Evolutionary conservation across 2,329 filamentous ascomycete genomes (phyloP).

Genomic region (Fusarium equiseti): DNA sequence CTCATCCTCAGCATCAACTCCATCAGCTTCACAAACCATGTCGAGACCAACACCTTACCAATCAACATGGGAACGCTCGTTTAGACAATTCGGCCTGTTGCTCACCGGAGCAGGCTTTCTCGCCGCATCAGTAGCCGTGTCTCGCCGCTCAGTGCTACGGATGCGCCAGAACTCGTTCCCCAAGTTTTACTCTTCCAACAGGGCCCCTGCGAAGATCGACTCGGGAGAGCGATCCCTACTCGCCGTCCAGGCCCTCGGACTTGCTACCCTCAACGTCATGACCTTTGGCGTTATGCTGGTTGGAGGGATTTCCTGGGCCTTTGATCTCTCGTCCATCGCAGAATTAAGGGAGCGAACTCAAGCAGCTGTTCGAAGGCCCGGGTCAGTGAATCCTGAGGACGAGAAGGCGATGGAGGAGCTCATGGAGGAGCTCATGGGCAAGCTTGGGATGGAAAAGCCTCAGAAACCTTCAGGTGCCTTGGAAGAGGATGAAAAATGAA

Average conservation of each 20-base stretch:
- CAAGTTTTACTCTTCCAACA: constrained; percentile 77
- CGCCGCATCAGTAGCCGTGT: constrained; percentile 76
- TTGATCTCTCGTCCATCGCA: constrained; percentile 78
- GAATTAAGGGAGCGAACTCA: constrained; percentile 71
- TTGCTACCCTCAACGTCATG: constrained; percentile 88
- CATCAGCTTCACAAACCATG: constrained; percentile 2
- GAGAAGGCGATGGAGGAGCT: constrained; percentile 73
- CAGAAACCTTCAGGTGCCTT: constrained; percentile 19
- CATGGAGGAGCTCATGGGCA: constrained; percentile 70
- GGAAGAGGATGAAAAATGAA: constrained; percentile 27
- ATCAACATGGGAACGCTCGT: constrained; percentile 57
- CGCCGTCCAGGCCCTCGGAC: constrained; percentile 83
- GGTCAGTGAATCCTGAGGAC: constrained; percentile 57
- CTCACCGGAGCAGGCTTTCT: constrained; percentile 82
- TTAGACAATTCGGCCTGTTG: constrained; percentile 76
- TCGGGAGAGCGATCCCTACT: constrained; percentile 64
- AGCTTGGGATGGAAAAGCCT: constrained; percentile 54
- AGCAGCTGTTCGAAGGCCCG: constrained; percentile 54
- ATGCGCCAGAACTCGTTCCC: constrained; percentile 73
- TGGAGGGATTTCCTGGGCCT: constrained; percentile 80
- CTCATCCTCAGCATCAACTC: background rate
- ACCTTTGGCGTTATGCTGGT: constrained; percentile 79
- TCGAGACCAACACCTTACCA: constrained; percentile 9
- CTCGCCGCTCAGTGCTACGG: constrained; percentile 75
- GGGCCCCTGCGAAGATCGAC: constrained; percentile 44